Evolutionary conservation across 116 monocot species (phyloP), one percentile per base, ranked within the genome.

Genomic region (Cymodocea nodosa): DNA sequence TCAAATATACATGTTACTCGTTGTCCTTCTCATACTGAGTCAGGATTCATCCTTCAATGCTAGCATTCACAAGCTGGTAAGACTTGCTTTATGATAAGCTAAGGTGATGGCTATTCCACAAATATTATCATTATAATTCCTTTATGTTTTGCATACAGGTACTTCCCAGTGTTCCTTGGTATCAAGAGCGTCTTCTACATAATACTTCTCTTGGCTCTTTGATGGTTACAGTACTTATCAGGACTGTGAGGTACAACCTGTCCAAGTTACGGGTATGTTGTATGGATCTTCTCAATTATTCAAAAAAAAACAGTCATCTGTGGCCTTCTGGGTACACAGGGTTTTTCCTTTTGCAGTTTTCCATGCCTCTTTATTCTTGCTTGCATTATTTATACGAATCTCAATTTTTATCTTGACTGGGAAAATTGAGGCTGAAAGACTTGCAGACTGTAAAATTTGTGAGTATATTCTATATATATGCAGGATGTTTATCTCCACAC

Each of bases 11-110:
- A 92, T 98, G 98, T 55, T 91, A 53, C 65, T 98, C 55, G 83
- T 98, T 61, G 74, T 98, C 64, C 90, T 98, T 69, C 92, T 98
- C 56, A 92, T 98, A 70, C 79, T 98, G 52, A 98, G 98, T 73
- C 98, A 98, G 56, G 98, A 98, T 81, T 98, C 98, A 75, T 89
- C 98, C 62, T 98, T 98, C 71, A 98, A 98, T 73, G 88, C 89
- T 54, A 92, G 88, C 78, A 92, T 98, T 48, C 91, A 98, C 68
- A 98, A 98, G 63, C 61, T 91, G 82, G 98, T 98, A 85, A 74
- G 71, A 15, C 35, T 18, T 64, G 10, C 9, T 61, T 75, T 60
- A 15, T 13, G 65, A 56, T 35, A 11, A 66, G 65, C 66, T 65
- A 54, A 55, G 25, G 50, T 59, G 16, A 17, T 52, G n/a, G 25